phyloP scores from a whole-genome alignment of 768 basidiomycete genomes.

The Boletus vermiculosoides region DNA sequence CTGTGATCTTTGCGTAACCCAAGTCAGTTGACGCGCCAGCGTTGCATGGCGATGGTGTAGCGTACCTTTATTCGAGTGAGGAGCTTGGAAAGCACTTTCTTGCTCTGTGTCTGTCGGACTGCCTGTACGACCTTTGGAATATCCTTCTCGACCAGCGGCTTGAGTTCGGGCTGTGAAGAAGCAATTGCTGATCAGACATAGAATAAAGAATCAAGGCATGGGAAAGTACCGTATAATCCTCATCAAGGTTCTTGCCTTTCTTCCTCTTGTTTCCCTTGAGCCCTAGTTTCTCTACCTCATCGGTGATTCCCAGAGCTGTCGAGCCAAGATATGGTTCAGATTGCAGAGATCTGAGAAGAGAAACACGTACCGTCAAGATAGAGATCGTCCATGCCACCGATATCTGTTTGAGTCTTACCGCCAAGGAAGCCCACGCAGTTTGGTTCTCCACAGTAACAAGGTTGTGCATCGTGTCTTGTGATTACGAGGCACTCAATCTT shows the following conservation, averaged over 20 bases:
- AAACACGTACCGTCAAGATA: constrained; percentile 75
- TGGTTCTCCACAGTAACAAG: constrained; percentile 92
- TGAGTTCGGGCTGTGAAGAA: constrained; percentile 63
- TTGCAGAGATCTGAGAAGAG: not conserved
- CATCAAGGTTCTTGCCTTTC: constrained; percentile 90
- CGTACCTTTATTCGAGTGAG: constrained; percentile 80
- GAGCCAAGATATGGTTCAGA: not conserved
- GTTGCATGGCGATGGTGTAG: not conserved
- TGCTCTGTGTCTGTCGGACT: constrained; percentile 81
- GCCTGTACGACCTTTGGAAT: constrained; percentile 92
- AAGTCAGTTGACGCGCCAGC: not conserved
- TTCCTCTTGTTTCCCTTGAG: constrained; percentile 88
- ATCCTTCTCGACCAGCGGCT: constrained; percentile 72
- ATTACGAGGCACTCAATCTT: not conserved
- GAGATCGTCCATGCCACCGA: constrained; percentile 91
- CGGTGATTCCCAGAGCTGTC: constrained; percentile 87
- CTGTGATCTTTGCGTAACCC: constrained; percentile 64
- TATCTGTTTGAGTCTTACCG: constrained; percentile 97
- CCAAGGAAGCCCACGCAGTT: constrained; percentile 96
- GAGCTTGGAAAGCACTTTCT: constrained; percentile 78
- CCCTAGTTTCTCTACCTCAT: constrained; percentile 79
- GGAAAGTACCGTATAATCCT: constrained; percentile 78
- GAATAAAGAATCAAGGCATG: not conserved
- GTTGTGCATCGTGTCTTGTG: constrained; percentile 85
- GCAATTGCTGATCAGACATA: not conserved